Base-by-base conservation (phyloP, 108 stramenopile species). In the Pseudonitzschia multiseries region DNA sequence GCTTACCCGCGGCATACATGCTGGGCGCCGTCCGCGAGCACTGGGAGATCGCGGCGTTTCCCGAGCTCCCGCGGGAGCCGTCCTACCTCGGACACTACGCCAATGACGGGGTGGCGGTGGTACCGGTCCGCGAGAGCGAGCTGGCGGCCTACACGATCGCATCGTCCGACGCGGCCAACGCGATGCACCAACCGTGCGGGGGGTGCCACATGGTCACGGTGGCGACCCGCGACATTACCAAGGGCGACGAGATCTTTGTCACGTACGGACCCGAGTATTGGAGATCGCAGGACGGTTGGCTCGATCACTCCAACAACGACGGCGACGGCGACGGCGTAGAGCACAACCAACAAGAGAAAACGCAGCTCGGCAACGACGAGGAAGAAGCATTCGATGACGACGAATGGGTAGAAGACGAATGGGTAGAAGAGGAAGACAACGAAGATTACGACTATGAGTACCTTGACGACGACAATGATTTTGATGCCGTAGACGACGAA, bases 181-280 rank as follows among this genome's bases (percentile, higher is more conserved):
- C 69, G 15, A 70, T 70, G 54, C 51, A 70, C 21, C 69, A 32
- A 57, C 24, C 43, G 24, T 21, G 18, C 40, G n/a, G 8, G 36
- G 64, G 57, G 0, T 70, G 54, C 29, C 69, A 70, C 33, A 70
- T 70, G 69, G 69, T 70, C 28, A 54, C 52, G 33, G 33, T 70
- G 29, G 46, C 69, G 0, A 70, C 69, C 9, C 18, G 26, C 3
- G 50, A 56, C 24, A 70, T 70, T 57, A 5, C 8, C 8, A n/a
- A 6, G 3, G 69, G 52, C 0, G 69, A 70, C 0, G 69, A 70
- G 21, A 70, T 70, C 29, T 70, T 70, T 60, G 46, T 70, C 0
- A 46, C 36, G 22, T 70, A 70, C 44, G 69, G 69, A 70, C 69
- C 69, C 53, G 57, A 70, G 27, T 70, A 70, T 20, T 70, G 69